Base-by-base conservation (phyloP, 345 rosid species). In the Gossypium herbaceum region DNA sequence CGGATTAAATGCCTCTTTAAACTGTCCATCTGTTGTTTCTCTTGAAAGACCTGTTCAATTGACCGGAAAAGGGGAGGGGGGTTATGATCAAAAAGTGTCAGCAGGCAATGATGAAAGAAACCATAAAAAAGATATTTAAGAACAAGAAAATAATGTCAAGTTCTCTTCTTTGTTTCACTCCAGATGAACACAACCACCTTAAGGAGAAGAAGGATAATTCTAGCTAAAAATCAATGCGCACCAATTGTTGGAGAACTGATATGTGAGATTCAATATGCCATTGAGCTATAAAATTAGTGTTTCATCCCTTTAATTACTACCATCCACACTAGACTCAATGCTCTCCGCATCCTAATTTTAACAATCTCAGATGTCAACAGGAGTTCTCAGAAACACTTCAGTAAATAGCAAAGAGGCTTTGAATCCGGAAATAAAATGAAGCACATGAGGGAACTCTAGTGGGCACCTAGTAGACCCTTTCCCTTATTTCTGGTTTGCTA, bases 321-420 rank as follows among this genome's bases (percentile, higher is more conserved):
- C 39, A 71, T 16, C 62, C 61, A 52, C 17, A 20, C 50, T 7
- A 44, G 29, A 64, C 50, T n/a, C 25, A 41, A 69, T 24, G 17
- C 13, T 69, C 11, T 27, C 20, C 45, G 6, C 59, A 24, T 55
- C 29, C 62, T 27, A n/a, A 39, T 55, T 71, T 3, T 70, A 68
- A 71, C 50, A 0, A 17, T 71, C 62, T 29, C 50, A 56, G 51
- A 39, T 52, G 74, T 24, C 51, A 56, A 71, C 62, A 50, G n/a
- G 27, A 71, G 74, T 71, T 19, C 74, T 51, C 39, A 63, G 29
- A 71, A 71, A 71, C 50, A 71, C 73, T 54, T 54, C 73, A 54
- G 73, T 34, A 34, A 19, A 59, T 13, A 2, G 15, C 12, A 24
- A 22, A 73, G 56, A 44, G 20, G 9, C 11, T 60, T 41, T 44